Evolutionary conservation across 83 land plant species (phyloP), one percentile per base, ranked within the genome.

Genomic region (Picea abies): DNA sequence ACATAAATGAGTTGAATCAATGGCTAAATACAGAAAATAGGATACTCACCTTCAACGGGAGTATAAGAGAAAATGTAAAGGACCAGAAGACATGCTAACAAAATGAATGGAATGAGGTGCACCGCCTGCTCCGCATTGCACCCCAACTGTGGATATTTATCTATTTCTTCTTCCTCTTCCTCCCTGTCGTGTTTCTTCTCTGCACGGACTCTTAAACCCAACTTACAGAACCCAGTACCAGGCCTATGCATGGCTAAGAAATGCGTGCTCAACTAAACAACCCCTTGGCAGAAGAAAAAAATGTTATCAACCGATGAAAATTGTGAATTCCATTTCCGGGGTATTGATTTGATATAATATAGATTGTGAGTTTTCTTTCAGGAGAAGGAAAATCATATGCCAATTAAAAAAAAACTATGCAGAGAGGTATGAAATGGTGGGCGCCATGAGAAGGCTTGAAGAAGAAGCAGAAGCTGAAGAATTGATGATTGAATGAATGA

Each of bases 91-190:
- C 63, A 56, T 60, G 63, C 63, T 9, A 78, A 29, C 35, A 78
- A 25, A 0, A 78, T 23, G 20, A 78, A 29, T 4, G 80, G 80
- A 78, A 78, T 78, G 2, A 78, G 35, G 39, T 58, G 63, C n/a
- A 78, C 63, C 5, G n/a, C 80, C 63, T 60, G 20, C 80, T 78
- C 80, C 60, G n/a, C 7, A 52, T 4, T 78, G 63, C 63, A 78
- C 5, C 39, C 63, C 9, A 78, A 25, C 61, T 25, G 11, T 12
- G 20, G 15, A 52, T 78, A 16, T 56, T 78, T 78, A 26, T 78
- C 39, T 5, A 56, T 5, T 11, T 56, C 8, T 22, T 78, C 80
- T 23, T 22, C 61, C 35, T 78, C 63, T 32, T 60, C 63, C 56
- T 78, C 22, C 63, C 10, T 0, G 3, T 32, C 17, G 0, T 29